A percentile compares a stretch with the other conserved stretches of the same genome.
Conservation (phyloP, 192 early-diverging fungal species). For the Mortierella hygrophila region DNA sequence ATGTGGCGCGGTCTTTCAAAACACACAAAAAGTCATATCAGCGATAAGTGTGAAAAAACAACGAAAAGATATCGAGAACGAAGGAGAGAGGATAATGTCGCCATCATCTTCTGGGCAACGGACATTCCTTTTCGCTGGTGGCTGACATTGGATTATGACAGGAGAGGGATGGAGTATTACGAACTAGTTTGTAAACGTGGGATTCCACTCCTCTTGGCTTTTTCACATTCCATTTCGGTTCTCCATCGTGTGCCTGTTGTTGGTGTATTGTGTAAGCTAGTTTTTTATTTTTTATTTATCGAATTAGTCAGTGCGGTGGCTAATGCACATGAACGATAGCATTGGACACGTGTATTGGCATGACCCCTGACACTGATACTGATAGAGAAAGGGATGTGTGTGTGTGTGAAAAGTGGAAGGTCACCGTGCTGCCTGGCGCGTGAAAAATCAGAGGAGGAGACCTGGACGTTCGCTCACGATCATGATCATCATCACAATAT, state of each 20-base stretch:
- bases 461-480: neutral
- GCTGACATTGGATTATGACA: neutral
- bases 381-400: neutral
- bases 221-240: no score
- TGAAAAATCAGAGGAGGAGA: neutral
- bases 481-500: neutral
- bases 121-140: neutral
- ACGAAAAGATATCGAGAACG: neutral
- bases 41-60: neutral
- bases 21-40: neutral
- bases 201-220: no score
- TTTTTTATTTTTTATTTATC: neutral
- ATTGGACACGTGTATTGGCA: neutral
- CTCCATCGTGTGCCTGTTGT: neutral
- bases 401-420: neutral
- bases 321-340: neutral
- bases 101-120: neutral
- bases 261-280: neutral
- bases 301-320: conserved; percentile 3
- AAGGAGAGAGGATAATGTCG: neutral
- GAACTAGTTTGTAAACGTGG: no score
- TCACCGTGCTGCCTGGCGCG: neutral
- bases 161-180: no score
- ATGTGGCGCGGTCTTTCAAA: conserved; percentile 6
- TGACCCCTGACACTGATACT: neutral